Base-by-base conservation (phyloP, 2,329 filamentous ascomycete species). In the Cladophialophora yegresii region DNA sequence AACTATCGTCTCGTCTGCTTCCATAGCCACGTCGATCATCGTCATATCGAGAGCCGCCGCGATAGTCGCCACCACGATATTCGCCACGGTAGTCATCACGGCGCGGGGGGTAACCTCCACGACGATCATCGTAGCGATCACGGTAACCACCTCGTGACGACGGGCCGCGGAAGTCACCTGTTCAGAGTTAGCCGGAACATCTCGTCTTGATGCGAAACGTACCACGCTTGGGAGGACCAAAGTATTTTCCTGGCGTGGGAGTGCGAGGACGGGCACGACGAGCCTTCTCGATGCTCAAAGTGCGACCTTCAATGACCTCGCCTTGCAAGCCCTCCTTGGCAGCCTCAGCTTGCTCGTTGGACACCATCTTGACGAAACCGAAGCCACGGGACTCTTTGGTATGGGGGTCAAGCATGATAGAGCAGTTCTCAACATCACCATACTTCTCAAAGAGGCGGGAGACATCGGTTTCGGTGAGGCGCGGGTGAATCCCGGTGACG, bases 321-420 rank as follows among this genome's bases (percentile, higher is more conserved):
- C 93, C 93, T 78, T 98, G 93, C 33, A 99, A 85, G 60, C 91
- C 93, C 75, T 98, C 95, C 83, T 95, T 96, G 72, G 95, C 95
- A 71, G 95, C 93, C 79, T 99, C 95, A 69, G 95, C 95, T 79
- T 96, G 91, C 62, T 98, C 93, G 55, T 91, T 87, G 64, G 92
- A 96, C 66, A 92, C 88, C 93, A 99, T 98, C 84, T 99, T 98
- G 77, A 99, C 95, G 82, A 99, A 99, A 62, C 95, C 95, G 71
- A 99, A 99, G 71, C 95, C 95, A 79, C 95, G 95, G 72, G 93
- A 98, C 80, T 99, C 95, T 81, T 96, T 96, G 75, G 91, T 96
- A 80, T 99, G 95, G 67, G 95, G 95, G 76, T 99, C 95, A 75
- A 93, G 88, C 95, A 99, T 99, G 82, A 99, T 99, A 79, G 97